These are phyloP conservation scores for Tagetes patula DNA, from an alignment of 129 eudicot genomes.

Conservation along the genomic window DNA sequence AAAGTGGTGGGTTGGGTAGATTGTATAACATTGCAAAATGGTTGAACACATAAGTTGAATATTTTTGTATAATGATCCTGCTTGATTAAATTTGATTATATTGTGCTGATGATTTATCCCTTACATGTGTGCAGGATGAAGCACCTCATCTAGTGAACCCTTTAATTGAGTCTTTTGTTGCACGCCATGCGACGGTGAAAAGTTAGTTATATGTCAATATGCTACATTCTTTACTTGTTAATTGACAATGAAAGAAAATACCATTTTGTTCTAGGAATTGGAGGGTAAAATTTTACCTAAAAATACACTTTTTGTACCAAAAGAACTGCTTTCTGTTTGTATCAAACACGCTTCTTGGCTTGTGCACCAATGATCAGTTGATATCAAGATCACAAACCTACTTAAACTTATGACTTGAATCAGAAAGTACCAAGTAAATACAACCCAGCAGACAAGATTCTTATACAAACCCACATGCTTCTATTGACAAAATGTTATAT, in stretches of 20 bases:
- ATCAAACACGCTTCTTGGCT: background rate
- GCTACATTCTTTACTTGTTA: background rate
- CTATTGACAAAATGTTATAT: constrained; percentile 30
- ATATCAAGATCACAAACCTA: background rate
- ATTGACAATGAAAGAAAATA: constrained; percentile 10
- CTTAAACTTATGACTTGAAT: background rate
- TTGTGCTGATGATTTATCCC: constrained; percentile 21
- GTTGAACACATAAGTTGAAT: background rate
- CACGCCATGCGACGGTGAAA: constrained; percentile 49
- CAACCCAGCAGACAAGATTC: background rate
- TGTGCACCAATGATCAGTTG: background rate
- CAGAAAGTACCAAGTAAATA: background rate
- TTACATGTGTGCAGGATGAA: constrained; percentile 65
- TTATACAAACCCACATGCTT: background rate
- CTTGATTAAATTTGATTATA: no score
- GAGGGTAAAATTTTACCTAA: background rate
- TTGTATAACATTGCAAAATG: no score
- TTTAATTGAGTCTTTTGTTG: constrained; percentile 66
- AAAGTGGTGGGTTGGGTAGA: no score
- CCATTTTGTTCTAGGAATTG: constrained; percentile 3
- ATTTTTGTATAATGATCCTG: background rate
- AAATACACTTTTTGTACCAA: background rate
- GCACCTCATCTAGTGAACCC: constrained; percentile 96
- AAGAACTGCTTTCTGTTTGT: background rate
- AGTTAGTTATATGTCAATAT: constrained; percentile 26